Evolutionary conservation across 805 yeast species (phyloP).

Genomic region (Dipodascopsis tothii): DNA sequence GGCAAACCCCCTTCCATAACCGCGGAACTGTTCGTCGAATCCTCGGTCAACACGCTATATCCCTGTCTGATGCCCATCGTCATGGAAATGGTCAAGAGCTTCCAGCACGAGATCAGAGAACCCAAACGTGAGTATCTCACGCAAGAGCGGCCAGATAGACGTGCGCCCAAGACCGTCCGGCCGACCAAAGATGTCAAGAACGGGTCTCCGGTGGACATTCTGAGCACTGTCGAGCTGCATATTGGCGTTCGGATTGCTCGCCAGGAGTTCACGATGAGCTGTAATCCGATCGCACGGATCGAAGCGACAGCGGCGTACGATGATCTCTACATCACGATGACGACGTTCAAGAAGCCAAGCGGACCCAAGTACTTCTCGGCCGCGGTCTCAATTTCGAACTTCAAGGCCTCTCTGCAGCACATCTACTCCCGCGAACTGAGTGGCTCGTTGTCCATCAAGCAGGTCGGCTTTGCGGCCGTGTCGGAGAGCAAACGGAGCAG

Average conservation of each 20-base stretch:
- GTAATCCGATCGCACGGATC: conserved; percentile 91
- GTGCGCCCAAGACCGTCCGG: conserved; percentile 9
- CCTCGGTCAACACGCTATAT: conserved; percentile 63
- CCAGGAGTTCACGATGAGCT: conserved; percentile 71
- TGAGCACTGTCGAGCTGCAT: conserved; percentile 51
- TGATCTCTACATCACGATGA: conserved; percentile 53
- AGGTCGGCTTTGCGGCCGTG: conserved; percentile 33
- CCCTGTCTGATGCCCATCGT: conserved; percentile 76
- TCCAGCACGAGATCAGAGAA: conserved; percentile 41
- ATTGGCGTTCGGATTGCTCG: conserved; percentile 58
- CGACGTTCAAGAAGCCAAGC: conserved; percentile 37
- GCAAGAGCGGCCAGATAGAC: no score
- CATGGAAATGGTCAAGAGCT: conserved; percentile 47
- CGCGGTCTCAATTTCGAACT: conserved; percentile 44
- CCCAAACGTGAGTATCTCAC: conserved; percentile 2
- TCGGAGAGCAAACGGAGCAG: conserved; percentile 4
- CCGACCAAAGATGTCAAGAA: neutral
- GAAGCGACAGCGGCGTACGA: conserved; percentile 74
- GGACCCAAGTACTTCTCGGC: conserved; percentile 36
- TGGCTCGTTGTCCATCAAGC: conserved; percentile 52
- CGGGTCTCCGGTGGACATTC: conserved; percentile 30
- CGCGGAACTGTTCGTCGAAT: conserved; percentile 51
- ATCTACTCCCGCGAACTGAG: conserved; percentile 84
- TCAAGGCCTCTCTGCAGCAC: conserved; percentile 75
- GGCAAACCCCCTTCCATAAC: conserved; percentile 35